Evolutionary conservation across 345 rosid genomes (phyloP).

Genomic region (rapeseed (Brassica napus)): Da-Ae NC_063441.1:4091001-4091500

Average conservation of each 20-base stretch:
- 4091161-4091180: conserved; percentile 96
- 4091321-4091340: conserved; percentile 86
- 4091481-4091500: conserved; percentile 89
- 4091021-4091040: conserved; percentile 77
- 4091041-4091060: conserved; percentile 83
- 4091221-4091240: conserved; percentile 66
- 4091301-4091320: conserved; percentile 84
- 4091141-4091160: conserved; percentile 74
- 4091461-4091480: conserved; percentile 22
- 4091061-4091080: conserved; percentile 88
- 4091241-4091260: conserved; percentile 88
- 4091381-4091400: conserved; percentile 82
- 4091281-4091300: conserved; percentile 95
- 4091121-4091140: conserved; percentile 83
- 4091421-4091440: not conserved
- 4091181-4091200: conserved; percentile 89
- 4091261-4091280: conserved; percentile 54
- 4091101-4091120: conserved; percentile 65
- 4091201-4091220: conserved; percentile 82
- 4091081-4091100: conserved; percentile 64
- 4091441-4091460: conserved; percentile 8
- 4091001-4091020: conserved; percentile 80
- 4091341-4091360: conserved; percentile 91
- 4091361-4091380: conserved; percentile 61
- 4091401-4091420: not conserved